A percentile compares a stretch with the other conserved stretches of the same genome.
These are phyloP conservation scores for Funneliformis mosseae DNA, from an alignment of 192 early-diverging fungal species.

Conservation along the genomic window DNA sequence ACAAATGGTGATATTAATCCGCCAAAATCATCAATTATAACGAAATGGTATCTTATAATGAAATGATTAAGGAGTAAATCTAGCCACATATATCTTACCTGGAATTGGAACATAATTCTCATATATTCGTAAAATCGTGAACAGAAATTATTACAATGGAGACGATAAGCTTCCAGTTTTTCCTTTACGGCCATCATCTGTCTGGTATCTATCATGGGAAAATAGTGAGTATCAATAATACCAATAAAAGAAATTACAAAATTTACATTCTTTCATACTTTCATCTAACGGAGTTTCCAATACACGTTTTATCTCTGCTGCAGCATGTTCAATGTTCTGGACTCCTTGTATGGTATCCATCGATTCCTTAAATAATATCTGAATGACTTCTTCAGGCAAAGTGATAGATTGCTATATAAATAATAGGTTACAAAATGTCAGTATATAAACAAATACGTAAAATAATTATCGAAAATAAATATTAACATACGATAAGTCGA, in stretches of 20 bases:
- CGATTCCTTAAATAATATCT: conserved; percentile 65
- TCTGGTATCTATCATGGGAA: conserved; percentile 24
- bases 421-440: background rate
- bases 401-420: conserved; percentile 56
- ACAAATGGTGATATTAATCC: background rate
- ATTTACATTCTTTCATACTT: conserved; percentile 37
- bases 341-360: conserved; percentile 64
- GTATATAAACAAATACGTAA: background rate
- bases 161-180: conserved; percentile 65
- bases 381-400: conserved; percentile 61
- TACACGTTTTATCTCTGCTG: conserved; percentile 68
- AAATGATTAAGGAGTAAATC: background rate
- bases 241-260: background rate
- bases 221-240: background rate
- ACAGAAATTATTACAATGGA: conserved; percentile 67
- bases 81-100: conserved; percentile 39
- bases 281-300: conserved; percentile 61
- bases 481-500: conserved; percentile 62
- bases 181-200: conserved; percentile 63
- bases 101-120: conserved; percentile 64
- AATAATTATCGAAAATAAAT: background rate
- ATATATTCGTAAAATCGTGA: conserved; percentile 65
- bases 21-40: background rate
- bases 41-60: background rate
- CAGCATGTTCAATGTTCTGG: conserved; percentile 63